phyloP scores from a whole-genome alignment of 768 basidiomycete genomes.

The Lactarius indigo region DNA sequence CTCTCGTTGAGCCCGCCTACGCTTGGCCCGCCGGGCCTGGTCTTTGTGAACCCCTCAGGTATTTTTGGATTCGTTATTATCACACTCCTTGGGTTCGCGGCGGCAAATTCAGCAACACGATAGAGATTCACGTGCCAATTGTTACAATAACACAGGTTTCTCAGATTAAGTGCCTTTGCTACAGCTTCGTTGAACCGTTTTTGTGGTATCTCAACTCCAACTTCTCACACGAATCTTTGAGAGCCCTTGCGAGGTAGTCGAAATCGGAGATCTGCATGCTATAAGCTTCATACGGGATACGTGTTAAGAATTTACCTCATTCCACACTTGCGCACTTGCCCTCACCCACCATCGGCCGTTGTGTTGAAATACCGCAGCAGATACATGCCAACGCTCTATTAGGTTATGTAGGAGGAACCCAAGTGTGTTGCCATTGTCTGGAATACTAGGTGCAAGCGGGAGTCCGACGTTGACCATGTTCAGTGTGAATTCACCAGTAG shows the following conservation, averaged over 20 bases:
- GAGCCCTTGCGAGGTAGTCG: constrained; percentile 29
- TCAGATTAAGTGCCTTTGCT: background rate
- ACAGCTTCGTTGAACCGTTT: constrained; percentile 1
- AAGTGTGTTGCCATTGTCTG: constrained; percentile 25
- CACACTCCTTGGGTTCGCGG: background rate
- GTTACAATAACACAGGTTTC: background rate
- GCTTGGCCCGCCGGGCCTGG: background rate
- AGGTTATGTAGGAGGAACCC: constrained; percentile 27
- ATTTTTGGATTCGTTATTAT: background rate
- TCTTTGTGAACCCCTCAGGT: background rate
- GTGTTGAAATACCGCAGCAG: constrained; percentile 31
- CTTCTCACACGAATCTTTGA: constrained; percentile 27
- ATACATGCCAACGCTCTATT: constrained; percentile 32
- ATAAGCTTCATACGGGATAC: background rate
- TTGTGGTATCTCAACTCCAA: constrained; percentile 16
- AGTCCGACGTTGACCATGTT: constrained; percentile 63
- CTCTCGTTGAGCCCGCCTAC: background rate
- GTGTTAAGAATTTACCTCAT: constrained; percentile 31
- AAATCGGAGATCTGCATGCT: constrained; percentile 29
- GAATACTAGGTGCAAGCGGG: constrained; percentile 33
- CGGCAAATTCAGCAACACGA: background rate
- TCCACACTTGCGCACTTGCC: constrained; percentile 37
- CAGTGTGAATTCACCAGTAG: constrained; percentile 51
- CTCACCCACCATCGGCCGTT: constrained; percentile 36
- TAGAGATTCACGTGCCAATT: background rate